Evolutionary conservation across 2,329 filamentous ascomycete genomes (phyloP), one percentile per base, ranked within the genome.

Genomic region (Aspergillus floridensis): DNA sequence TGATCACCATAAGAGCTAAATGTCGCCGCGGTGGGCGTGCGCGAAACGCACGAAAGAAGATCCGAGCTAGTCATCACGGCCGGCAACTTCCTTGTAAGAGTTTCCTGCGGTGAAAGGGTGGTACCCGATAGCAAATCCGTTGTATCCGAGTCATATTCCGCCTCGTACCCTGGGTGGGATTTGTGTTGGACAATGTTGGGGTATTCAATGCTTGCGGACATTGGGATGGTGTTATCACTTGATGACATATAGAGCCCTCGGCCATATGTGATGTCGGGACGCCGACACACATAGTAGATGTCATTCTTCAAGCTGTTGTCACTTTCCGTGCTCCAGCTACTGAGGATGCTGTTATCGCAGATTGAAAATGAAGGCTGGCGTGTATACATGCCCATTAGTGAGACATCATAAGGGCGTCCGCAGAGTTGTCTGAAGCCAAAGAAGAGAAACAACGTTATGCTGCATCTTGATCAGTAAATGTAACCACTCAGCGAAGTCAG

Each of bases 361-460:
- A 53, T 53, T 19, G 63, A 49, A 4, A 53, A 53, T 19, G 63
- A 49, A 26, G 54, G 56, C 19, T 57, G 66, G 44, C 64, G 69
- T 35, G 62, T 68, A 60, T 74, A 75, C 6, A 77, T 63, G 0
- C 75, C 74, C 24, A 76, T 61, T 16, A 77, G 60, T 1, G 75
- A 76, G 3, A 76, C 67, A 41, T 76, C 71, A 53, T 76, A 76
- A 31, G 74, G 73, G 24, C 73, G 68, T 53, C 74, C 69, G 51
- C 71, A 76, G 21, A 77, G 63, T 58, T 77, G 71, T 26, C 72
- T 67, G 6, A 73, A 71, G 59, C 74, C 75, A 56, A 77, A 77
- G 26, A 75, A 70, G 1, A 70, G 67, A 48, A 72, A 74, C n/a
- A 74, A 63, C 2, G 71, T 74, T 12, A 74, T 58, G 51, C 75